Conservation (phyloP, 768 basidiomycete genomes). For the Termitomyces sp. region DNA sequence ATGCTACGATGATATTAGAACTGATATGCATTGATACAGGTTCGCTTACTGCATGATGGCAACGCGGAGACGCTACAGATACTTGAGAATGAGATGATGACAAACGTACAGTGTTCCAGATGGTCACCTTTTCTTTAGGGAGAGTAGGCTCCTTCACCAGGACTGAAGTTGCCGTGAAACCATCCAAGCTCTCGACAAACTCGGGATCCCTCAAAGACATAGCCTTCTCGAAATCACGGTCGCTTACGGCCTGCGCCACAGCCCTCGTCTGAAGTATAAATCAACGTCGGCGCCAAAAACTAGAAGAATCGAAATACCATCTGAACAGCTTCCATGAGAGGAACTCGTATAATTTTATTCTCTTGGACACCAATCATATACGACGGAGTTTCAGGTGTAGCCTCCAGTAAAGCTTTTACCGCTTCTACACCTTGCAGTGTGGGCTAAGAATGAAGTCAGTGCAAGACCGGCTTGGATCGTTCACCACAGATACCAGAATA, state of each 20-base stretch:
- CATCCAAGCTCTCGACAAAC: conserved; percentile 79
- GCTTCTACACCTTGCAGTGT: conserved; percentile 95
- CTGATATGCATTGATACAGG: not conserved
- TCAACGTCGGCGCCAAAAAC: not conserved
- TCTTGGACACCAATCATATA: conserved; percentile 97
- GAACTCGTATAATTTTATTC: conserved; percentile 91
- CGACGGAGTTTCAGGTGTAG: conserved; percentile 88
- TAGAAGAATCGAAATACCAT: conserved; percentile 42
- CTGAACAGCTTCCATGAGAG: conserved; percentile 88
- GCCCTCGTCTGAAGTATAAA: conserved; percentile 61
- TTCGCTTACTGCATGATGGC: conserved; percentile 81
- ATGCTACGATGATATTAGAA: conserved; percentile 44
- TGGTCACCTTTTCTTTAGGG: conserved; percentile 40
- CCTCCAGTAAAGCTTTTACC: conserved; percentile 78
- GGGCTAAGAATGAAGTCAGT: conserved; percentile 46
- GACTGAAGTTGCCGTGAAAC: conserved; percentile 70
- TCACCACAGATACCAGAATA: conserved; percentile 57
- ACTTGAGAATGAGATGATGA: conserved; percentile 9
- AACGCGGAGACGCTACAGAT: conserved; percentile 61
- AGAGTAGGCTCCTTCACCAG: conserved; percentile 49
- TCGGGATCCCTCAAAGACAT: conserved; percentile 89
- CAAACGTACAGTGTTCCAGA: not conserved
- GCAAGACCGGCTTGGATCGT: not conserved
- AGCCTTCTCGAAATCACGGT: conserved; percentile 81
- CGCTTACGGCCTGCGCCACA: conserved; percentile 75